A percentile compares a stretch with the other conserved stretches of the same genome.
phyloP scores from a whole-genome alignment of 2,329 filamentous ascomycete species.

The Pseudocercospora pini-densiflorae region DNA sequence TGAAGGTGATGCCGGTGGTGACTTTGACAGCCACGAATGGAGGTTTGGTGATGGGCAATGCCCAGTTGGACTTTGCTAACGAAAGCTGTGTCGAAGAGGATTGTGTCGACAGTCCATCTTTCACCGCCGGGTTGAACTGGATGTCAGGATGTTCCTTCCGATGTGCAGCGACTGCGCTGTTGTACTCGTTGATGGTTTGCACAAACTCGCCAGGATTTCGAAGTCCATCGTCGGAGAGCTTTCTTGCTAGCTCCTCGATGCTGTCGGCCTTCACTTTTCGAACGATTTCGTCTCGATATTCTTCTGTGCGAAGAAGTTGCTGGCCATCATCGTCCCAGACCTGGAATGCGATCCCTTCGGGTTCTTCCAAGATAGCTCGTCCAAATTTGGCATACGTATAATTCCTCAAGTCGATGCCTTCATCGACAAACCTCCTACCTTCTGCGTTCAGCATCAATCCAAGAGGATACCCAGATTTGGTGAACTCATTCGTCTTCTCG shows the following conservation, averaged over 20 bases:
- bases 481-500: constrained; percentile 67
- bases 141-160: constrained; percentile 49
- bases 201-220: constrained; percentile 53
- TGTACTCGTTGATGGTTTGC: constrained; percentile 60
- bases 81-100: constrained; percentile 50
- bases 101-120: constrained; percentile 66
- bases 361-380: constrained; percentile 63
- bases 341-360: constrained; percentile 64
- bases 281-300: constrained; percentile 65
- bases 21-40: constrained; percentile 69
- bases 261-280: constrained; percentile 56
- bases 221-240: constrained; percentile 55
- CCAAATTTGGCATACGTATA: constrained; percentile 72
- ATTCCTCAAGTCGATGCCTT: constrained; percentile 68
- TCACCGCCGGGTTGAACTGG: constrained; percentile 64
- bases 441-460: constrained; percentile 66
- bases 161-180: constrained; percentile 58
- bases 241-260: constrained; percentile 61
- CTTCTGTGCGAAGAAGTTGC: constrained; percentile 62
- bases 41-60: constrained; percentile 58
- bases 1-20: constrained; percentile 69
- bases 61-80: constrained; percentile 70
- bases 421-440: constrained; percentile 68
- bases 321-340: constrained; percentile 63
- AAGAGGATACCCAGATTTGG: constrained; percentile 70